Evolutionary conservation across 2,329 filamentous ascomycete species (phyloP), one percentile per base, ranked within the genome.

Genomic region (Cadophora gregata): DNA sequence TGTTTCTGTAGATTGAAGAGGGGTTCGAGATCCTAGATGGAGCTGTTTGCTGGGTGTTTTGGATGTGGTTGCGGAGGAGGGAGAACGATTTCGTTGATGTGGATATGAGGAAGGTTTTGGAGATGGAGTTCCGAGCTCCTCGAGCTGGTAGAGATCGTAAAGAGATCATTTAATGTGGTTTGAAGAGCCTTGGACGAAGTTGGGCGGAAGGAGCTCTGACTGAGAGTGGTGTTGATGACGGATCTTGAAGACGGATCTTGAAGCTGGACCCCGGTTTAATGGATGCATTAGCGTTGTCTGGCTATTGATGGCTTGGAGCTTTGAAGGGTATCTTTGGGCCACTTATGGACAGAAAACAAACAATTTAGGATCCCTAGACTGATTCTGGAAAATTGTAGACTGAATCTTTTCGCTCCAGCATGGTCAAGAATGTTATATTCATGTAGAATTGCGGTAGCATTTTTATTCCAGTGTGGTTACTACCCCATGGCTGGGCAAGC

Each of bases 151-250:
- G 24, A 4, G 56, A 61, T 55, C 70, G 50, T 62, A 73, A 24
- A 31, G 71, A 68, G 25, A 71, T 61, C 73, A 75, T 75, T 9
- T 51, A 31, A 59, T 29, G 38, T 48, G 12, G n/a, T 48, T 45
- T 42, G 47, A 27, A 29, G 8, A 25, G 16, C 5, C 47, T 31
- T 24, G 14, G n/a, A 31, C 27, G 45, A 56, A 25, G 36, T 45
- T 25, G 29, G 59, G 50, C 59, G 33, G 8, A 25, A 8, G 25
- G 45, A 56, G 55, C 27, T 61, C 31, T 47, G 24, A 25, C 9
- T 24, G 27, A 36, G 47, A 31, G 36, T 29, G 38, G 45, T 27
- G 38, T 64, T n/a, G n/a, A n/a, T n/a, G n/a, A n/a, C n/a, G n/a
- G n/a, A n/a, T n/a, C n/a, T 47, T 66, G 60, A 59, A 38, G 61